phyloP scores from a whole-genome alignment of 371 early-diverging fungal genomes.

The Cladochytrium tenue region DNA sequence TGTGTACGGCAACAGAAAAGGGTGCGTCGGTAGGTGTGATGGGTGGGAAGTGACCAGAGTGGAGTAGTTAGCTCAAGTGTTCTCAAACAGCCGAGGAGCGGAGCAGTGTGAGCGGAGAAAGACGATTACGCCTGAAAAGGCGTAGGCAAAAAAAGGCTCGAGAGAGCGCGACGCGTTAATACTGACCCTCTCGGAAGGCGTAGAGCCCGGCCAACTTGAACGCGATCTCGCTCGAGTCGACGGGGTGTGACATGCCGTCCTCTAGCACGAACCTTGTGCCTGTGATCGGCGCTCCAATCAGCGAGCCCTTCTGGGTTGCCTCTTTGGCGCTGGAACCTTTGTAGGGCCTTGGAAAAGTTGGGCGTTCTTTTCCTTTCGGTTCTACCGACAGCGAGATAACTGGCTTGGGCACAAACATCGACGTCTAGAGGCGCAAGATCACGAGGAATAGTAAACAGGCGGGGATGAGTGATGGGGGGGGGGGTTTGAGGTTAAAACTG shows the following conservation, averaged over 20 bases:
- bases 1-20: slow-evolving; percentile 8
- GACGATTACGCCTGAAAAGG: too few species aligned
- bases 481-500: too few species aligned
- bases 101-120: too few species aligned
- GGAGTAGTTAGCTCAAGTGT: too few species aligned
- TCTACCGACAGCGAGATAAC: slow-evolving; percentile 91
- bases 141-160: background rate
- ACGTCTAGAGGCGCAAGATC: slow-evolving; percentile 54
- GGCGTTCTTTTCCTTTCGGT: slow-evolving; percentile 86
- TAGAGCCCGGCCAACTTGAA: slow-evolving; percentile 88
- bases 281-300: slow-evolving; percentile 90
- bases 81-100: too few species aligned
- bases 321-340: slow-evolving; percentile 95
- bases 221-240: slow-evolving; percentile 95
- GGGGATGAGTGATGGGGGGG: too few species aligned
- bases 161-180: background rate
- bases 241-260: slow-evolving; percentile 92
- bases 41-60: too few species aligned
- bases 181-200: slow-evolving; percentile 80
- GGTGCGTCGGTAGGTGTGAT: too few species aligned
- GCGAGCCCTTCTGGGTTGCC: slow-evolving; percentile 91
- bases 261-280: slow-evolving; percentile 86
- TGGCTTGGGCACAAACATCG: slow-evolving; percentile 96
- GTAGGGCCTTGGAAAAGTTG: slow-evolving; percentile 94
- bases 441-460: slow-evolving; percentile 1